A percentile compares a stretch with the other conserved stretches of the same genome.
These are phyloP conservation scores for Kwoniella botswanensis DNA, from an alignment of 768 basidiomycete genomes.

Conservation along the genomic window DNA sequence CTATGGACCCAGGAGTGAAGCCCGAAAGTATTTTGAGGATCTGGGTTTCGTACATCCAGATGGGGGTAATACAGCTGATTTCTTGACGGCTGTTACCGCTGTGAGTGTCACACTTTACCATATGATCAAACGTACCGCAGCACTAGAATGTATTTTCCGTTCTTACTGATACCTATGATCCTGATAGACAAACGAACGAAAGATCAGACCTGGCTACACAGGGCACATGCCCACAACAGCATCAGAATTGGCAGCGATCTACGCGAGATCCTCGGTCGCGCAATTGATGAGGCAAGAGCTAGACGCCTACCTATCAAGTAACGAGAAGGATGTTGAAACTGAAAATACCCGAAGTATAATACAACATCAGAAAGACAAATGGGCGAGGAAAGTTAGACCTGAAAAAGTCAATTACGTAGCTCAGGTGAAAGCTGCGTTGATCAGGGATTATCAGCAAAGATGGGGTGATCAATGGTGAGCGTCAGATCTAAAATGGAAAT, in stretches of 20 bases:
- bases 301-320: slow-evolving; percentile 35
- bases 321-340: slow-evolving; percentile 26
- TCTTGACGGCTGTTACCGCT: slow-evolving; percentile 46
- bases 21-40: slow-evolving; percentile 58
- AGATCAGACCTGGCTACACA: slow-evolving; percentile 69
- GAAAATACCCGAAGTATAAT: slow-evolving; percentile 26
- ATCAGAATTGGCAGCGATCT: slow-evolving; percentile 41
- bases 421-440: slow-evolving; percentile 45
- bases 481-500: neutral
- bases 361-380: slow-evolving; percentile 42
- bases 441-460: slow-evolving; percentile 47
- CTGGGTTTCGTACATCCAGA: slow-evolving; percentile 49
- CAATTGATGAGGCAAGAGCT: slow-evolving; percentile 46
- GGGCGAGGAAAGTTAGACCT: slow-evolving; percentile 35
- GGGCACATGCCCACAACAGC: slow-evolving; percentile 45
- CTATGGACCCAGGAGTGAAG: slow-evolving; percentile 60
- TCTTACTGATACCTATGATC: neutral
- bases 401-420: slow-evolving; percentile 42
- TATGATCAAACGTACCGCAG: neutral
- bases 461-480: slow-evolving; percentile 49
- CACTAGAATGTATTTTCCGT: neutral
- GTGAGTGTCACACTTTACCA: slow-evolving; percentile 6
- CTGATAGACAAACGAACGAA: slow-evolving; percentile 72
- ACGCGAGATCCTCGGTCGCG: slow-evolving; percentile 32
- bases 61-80: slow-evolving; percentile 53